phyloP scores from a whole-genome alignment of 164 flowering plant species.

The Magnolia kwangsiensis region DNA sequence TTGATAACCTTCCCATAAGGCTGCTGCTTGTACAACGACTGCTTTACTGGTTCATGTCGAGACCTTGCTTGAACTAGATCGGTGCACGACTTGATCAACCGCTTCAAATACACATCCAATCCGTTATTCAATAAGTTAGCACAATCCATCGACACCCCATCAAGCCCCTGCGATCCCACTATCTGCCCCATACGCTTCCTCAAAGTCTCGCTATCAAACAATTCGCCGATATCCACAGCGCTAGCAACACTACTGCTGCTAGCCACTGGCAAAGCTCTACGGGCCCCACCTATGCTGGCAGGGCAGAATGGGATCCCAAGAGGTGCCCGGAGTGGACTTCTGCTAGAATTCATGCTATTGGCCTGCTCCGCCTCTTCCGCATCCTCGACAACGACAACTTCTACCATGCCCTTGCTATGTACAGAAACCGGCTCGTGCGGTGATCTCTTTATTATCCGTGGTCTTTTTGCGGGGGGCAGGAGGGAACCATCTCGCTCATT shows the following conservation, averaged over 20 bases:
- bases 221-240: constrained; percentile 42
- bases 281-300: constrained; percentile 83
- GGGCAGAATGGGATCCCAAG: constrained; percentile 79
- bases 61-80: constrained; percentile 66
- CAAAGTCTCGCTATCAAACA: constrained; percentile 59
- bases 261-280: constrained; percentile 39
- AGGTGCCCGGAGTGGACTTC: constrained; percentile 63
- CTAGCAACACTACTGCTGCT: constrained; percentile 34
- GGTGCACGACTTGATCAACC: constrained; percentile 69
- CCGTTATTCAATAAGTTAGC: constrained; percentile 72
- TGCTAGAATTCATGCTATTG: constrained; percentile 22
- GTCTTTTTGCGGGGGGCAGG: constrained; percentile 28
- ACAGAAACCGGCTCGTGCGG: constrained; percentile 26
- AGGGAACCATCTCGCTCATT: constrained; percentile 36
- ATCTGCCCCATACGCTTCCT: constrained; percentile 88
- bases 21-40: constrained; percentile 45
- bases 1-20: constrained; percentile 51
- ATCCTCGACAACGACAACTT: constrained; percentile 35
- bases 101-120: constrained; percentile 78
- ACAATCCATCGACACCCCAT: constrained; percentile 75
- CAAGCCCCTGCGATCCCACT: constrained; percentile 67
- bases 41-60: constrained; percentile 34
- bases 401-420: constrained; percentile 39
- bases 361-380: constrained; percentile 40
- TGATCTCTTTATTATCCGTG: constrained; percentile 29